Percentiles rank a stretch among this genome's conserved stretches.
These are phyloP conservation scores for Agaricales sp. DNA, from an alignment of 1,284 basidiomycete species.

Conservation along the genomic window DNA sequence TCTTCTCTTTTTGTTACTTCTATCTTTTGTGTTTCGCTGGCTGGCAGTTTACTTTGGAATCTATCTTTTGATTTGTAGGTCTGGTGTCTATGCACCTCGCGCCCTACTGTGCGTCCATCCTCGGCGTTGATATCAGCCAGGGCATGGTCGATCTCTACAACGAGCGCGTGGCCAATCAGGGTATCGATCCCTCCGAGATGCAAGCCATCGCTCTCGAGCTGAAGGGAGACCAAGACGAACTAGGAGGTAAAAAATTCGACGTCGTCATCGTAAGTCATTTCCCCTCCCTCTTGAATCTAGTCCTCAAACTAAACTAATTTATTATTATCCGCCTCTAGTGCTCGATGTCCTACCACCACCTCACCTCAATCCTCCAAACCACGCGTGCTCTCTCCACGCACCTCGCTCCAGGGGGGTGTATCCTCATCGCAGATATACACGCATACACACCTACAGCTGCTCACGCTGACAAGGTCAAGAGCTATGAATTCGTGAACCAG, in stretches of 20 bases:
- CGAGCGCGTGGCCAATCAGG: constrained; percentile 40
- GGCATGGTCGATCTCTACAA: constrained; percentile 59
- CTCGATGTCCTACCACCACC: constrained; percentile 59
- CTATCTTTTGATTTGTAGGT: too few relatives aligned
- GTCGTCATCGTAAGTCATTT: constrained; percentile 45
- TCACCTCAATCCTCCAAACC: constrained; percentile 35
- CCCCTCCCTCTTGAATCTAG: background rate
- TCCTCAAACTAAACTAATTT: constrained; percentile 1
- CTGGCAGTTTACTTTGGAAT: background rate
- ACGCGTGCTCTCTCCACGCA: constrained; percentile 43
- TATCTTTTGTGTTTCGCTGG: background rate
- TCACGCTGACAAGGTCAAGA: background rate
- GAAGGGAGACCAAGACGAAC: constrained; percentile 30
- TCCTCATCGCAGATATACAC: constrained; percentile 48
- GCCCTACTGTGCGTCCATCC: constrained; percentile 41
- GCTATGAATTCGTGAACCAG: background rate
- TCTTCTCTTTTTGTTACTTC: background rate
- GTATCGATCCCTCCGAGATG: constrained; percentile 49
- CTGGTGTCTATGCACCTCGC: constrained; percentile 45
- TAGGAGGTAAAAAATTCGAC: constrained; percentile 48
- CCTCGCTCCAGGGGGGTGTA: constrained; percentile 49
- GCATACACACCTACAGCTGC: background rate
- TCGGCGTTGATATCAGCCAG: constrained; percentile 65
- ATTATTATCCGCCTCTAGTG: constrained; percentile 38
- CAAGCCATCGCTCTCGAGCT: constrained; percentile 42